A percentile compares a stretch with the other conserved stretches of the same genome.
Evolutionary conservation across 345 rosid species (phyloP).

Genomic region (Garcia nutans): DNA sequence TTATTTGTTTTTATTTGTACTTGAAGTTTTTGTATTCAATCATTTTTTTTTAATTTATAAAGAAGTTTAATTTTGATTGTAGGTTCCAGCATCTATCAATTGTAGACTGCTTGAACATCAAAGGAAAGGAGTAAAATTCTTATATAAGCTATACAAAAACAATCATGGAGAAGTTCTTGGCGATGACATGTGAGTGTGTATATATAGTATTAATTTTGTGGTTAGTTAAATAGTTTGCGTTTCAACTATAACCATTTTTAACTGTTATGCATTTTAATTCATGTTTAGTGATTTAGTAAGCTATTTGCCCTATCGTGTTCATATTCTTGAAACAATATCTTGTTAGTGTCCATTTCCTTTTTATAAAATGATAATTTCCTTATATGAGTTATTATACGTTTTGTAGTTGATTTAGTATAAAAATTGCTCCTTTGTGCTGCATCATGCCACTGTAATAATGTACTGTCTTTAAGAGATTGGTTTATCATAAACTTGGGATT

Average conservation of each 20-base stretch:
- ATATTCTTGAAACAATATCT: background rate
- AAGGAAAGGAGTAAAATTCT: slow-evolving; percentile 73
- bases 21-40: background rate
- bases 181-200: slow-evolving; percentile 82
- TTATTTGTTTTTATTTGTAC: background rate
- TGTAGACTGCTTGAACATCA: slow-evolving; percentile 92
- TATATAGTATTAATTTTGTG: background rate
- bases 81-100: slow-evolving; percentile 90
- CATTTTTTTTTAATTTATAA: background rate
- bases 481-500: background rate
- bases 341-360: too few relatives aligned
- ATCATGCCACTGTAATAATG: background rate
- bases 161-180: slow-evolving; percentile 96
- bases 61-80: slow-evolving; percentile 14
- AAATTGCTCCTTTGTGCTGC: background rate
- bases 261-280: background rate
- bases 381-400: background rate
- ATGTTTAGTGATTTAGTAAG: background rate
- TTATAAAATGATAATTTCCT: background rate
- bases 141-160: slow-evolving; percentile 60
- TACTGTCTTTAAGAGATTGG: background rate
- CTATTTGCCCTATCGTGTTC: background rate
- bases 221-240: background rate
- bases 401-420: background rate
- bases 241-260: background rate